Base-by-base conservation (phyloP, 306 rosid species). In the Vachellia pachyceras region DNA sequence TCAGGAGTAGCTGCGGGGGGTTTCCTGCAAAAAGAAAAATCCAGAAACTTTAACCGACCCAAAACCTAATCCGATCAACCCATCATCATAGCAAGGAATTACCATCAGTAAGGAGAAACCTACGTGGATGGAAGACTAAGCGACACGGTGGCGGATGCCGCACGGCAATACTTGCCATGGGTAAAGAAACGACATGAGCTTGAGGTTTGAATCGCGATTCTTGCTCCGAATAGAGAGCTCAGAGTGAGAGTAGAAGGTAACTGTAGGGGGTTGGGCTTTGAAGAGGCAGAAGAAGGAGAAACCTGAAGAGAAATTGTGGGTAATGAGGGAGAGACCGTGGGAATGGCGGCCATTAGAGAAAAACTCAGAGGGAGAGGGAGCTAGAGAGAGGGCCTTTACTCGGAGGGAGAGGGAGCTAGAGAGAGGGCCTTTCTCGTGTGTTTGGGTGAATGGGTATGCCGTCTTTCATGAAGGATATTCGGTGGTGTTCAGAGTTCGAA, bases 11-110 rank as follows among this genome's bases (percentile, higher is more conserved):
- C 82, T 65, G 87, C 77, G 44, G 74, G 87, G 1, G 94, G 89
- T 66, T 90, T 90, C 90, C 97, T 94, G 88, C 70, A 83, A 76
- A 78, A 69, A 37, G 10, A 22, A 60, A 84, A 44, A 87, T 17
- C 22, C n/a, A 15, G 18, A 47, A 39, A 83, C 84, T 77, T 84
- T 72, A 29, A 60, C 77, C 23, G 35, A 55, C 77, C 77, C 82
- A 77, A 50, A 77, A 69, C 78, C 75, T 54, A 75, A 86, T 60
- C 61, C 2, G 29, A 75, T 40, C 54, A 49, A 55, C 73, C 77
- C 82, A 64, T 39, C 4, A 52, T 25, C 10, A 20, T 69, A 44
- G 22, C 35, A 72, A 72, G 76, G 40, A 33, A 29, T 72, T 69
- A 77, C n/a, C n/a, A n/a, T n/a, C n/a, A n/a, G n/a, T n/a, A n/a